A percentile compares a stretch with the other conserved stretches of the same genome.
Conservation (phyloP, 106 monocot species). For the Gastrodia elata region DNA sequence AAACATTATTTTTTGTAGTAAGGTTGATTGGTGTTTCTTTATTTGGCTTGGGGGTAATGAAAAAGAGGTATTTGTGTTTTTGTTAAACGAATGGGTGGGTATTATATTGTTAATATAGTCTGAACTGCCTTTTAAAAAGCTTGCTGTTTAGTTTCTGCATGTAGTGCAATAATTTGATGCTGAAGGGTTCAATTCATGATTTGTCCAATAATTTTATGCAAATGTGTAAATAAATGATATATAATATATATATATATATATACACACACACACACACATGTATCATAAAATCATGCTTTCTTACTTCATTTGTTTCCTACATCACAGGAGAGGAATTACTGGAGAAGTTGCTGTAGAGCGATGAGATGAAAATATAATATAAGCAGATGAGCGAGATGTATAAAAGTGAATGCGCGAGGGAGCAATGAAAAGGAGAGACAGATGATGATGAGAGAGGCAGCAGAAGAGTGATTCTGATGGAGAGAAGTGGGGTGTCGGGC, state of each 20-base stretch:
- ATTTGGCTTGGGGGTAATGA: not conserved
- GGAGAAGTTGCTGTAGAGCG: no score
- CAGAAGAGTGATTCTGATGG: no score
- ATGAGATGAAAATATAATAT: no score
- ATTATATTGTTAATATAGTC: not conserved
- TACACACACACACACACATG: no score
- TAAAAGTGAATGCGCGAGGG: no score
- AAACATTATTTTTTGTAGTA: not conserved
- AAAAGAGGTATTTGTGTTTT: not conserved
- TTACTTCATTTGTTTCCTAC: not conserved
- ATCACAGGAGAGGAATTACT: no score
- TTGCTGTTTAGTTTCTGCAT: not conserved
- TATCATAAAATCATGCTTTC: not conserved
- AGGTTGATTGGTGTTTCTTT: not conserved
- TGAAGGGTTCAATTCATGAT: not conserved
- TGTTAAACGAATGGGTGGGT: not conserved
- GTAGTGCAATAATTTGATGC: not conserved
- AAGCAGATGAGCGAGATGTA: no score
- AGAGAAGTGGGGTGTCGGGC: no score
- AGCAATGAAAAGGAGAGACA: no score
- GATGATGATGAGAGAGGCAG: no score
- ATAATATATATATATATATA: no score
- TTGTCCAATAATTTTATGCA: not conserved
- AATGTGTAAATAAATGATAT: no score
- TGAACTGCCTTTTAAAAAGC: not conserved